A percentile compares a stretch with the other conserved stretches of the same genome.
phyloP scores from a whole-genome alignment of 2,329 filamentous ascomycete genomes.

The Talaromyces sp. region DNA sequence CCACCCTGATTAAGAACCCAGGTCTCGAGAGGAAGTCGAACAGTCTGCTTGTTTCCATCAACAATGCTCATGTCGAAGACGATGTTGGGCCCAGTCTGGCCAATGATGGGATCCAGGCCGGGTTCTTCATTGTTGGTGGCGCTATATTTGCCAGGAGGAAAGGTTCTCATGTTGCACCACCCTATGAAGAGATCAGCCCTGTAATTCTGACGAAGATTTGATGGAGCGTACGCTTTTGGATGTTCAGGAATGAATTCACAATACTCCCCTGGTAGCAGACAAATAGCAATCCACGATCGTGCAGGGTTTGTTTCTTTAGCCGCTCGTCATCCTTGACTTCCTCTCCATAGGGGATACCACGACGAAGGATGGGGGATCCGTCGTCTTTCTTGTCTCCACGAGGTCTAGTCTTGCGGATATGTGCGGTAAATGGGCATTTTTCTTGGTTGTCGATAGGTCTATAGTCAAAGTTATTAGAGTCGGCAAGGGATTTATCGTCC shows the following conservation, averaged over 20 bases:
- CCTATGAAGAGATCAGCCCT: constrained; percentile 12
- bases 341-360: constrained; percentile 42
- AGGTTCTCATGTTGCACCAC: constrained; percentile 19
- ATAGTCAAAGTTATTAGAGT: constrained; percentile 38
- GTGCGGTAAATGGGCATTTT: constrained; percentile 44
- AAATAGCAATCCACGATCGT: constrained; percentile 44
- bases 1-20: constrained; percentile 43
- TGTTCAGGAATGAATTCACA: constrained; percentile 32
- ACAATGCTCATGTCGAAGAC: background rate
- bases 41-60: constrained; percentile 15
- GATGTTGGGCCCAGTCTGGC: constrained; percentile 12
- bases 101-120: constrained; percentile 20
- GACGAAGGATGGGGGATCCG: constrained; percentile 38
- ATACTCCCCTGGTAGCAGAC: constrained; percentile 44
- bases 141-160: constrained; percentile 15
- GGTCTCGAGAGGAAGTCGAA: constrained; percentile 20
- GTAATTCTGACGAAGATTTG: background rate
- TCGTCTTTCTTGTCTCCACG: constrained; percentile 30
- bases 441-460: constrained; percentile 23
- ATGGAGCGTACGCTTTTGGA: constrained; percentile 14
- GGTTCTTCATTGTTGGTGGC: constrained; percentile 11
- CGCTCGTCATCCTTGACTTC: constrained; percentile 35
- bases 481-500: constrained; percentile 29
- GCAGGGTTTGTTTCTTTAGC: constrained; percentile 20
- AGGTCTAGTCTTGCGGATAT: constrained; percentile 46